Evolutionary conservation across 768 basidiomycete species (phyloP).

Genomic region (Crassisporium funariophilum): DNA sequence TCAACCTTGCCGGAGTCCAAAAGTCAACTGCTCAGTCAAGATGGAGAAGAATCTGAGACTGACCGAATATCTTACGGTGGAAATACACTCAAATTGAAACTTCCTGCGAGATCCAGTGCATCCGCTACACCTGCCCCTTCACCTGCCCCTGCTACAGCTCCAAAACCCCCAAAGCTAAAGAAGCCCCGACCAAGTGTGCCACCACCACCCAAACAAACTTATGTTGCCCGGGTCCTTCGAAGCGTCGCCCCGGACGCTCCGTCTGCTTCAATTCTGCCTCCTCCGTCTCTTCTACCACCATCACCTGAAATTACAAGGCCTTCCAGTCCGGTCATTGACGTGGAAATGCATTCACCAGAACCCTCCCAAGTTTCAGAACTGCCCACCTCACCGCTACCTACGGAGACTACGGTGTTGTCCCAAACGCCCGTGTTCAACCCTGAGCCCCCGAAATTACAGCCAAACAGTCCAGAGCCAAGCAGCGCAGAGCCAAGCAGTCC

Average conservation of each 20-base stretch:
- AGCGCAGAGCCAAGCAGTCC: not conserved
- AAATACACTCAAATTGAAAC: slow-evolving; percentile 36
- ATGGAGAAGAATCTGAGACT: slow-evolving; percentile 23
- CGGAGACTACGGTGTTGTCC: slow-evolving; percentile 1
- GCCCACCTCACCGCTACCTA: slow-evolving; percentile 2
- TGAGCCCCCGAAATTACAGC: not conserved
- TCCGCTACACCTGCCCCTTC: slow-evolving; percentile 25
- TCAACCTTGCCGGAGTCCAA: slow-evolving; percentile 5
- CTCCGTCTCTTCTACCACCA: slow-evolving; percentile 6
- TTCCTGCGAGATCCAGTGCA: slow-evolving; percentile 27
- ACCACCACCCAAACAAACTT: slow-evolving; percentile 18
- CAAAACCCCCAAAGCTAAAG: slow-evolving; percentile 22
- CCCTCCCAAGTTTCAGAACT: slow-evolving; percentile 2
- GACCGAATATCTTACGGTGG: slow-evolving; percentile 14
- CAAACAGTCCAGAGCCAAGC: not conserved
- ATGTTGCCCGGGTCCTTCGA: slow-evolving; percentile 7
- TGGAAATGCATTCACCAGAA: slow-evolving; percentile 20
- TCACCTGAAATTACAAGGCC: slow-evolving; percentile 4
- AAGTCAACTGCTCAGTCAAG: slow-evolving; percentile 9
- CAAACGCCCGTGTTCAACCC: not conserved
- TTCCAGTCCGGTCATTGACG: slow-evolving; percentile 14
- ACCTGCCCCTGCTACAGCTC: slow-evolving; percentile 21
- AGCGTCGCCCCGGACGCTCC: slow-evolving; percentile 3
- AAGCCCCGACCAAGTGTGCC: slow-evolving; percentile 23
- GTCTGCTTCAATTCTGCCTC: not conserved